Base-by-base conservation (phyloP, 2,329 filamentous ascomycete genomes). In the Fusarium sp. region DNA sequence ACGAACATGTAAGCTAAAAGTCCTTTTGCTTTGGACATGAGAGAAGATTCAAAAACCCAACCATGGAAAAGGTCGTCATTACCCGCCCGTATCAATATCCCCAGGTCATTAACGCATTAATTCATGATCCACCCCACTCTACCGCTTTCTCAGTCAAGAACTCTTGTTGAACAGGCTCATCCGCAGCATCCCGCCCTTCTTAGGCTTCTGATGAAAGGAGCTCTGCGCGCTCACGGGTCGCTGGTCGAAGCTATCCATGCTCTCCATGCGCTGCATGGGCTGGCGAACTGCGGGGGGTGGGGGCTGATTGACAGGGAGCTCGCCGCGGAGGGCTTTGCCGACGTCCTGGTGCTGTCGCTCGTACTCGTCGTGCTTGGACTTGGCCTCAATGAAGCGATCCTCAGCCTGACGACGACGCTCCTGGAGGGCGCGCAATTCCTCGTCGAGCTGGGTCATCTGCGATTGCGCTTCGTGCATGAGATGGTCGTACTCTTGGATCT, bases 291-390 rank as follows among this genome's bases (percentile, higher is more conserved):
- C 38, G 5, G 57, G 58, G 11, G 67, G 53, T 1, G 64, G 59
- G 4, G 57, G n/a, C 31, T 69, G 45, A 19, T 45, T 46, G 28
- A 58, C 36, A 31, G 28, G 28, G 4, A 78, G 67, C n/a, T 83
- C 81, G 0, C 82, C 82, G 0, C 80, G 73, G 69, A 84, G 75
- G 1, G 82, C 82, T 43, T 78, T 73, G 69, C 81, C 80, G 47
- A 83, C 82, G 38, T 83, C 80, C 14, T 69, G 63, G 57, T 83
- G 79, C 72, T 83, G 81, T 7, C 80, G 76, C 45, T 75, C 74
- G 61, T 83, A 83, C 57, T 83, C 80, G 60, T 84, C 82, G 54
- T 83, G 81, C 75, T 83, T 82, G 62, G 69, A 46, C 72, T 83
- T 82, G 54, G 81, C 80, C 24, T 83, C 81, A 34, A 80, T 61